phyloP scores from a whole-genome alignment of 352 stramenopile species.

The Globisporangium lucens region DNA sequence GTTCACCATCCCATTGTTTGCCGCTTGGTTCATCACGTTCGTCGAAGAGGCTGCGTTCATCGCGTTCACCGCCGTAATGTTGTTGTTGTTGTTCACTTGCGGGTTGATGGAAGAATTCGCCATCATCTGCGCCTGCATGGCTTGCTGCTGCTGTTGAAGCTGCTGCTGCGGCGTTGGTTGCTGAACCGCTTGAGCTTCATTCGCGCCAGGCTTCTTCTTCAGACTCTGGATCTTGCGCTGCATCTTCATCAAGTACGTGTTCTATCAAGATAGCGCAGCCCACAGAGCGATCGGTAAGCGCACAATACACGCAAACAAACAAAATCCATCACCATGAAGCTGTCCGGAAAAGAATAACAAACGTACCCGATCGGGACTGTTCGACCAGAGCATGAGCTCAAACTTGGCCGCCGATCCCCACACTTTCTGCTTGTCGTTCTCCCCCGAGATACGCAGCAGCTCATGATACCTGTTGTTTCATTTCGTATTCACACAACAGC shows the following conservation, averaged over 20 bases:
- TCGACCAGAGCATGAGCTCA: slow-evolving; percentile 85
- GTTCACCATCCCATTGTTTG: slow-evolving; percentile 22
- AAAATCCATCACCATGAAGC: not conserved
- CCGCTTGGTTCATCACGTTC: slow-evolving; percentile 11
- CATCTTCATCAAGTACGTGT: slow-evolving; percentile 81
- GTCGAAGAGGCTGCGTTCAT: not conserved
- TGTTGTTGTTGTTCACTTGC: slow-evolving; percentile 18
- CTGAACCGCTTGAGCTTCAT: slow-evolving; percentile 20
- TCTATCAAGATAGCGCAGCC: slow-evolving; percentile 26
- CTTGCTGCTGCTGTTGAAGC: slow-evolving; percentile 26
- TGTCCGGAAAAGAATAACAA: not conserved
- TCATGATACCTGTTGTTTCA: slow-evolving; percentile 74
- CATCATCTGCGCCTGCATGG: slow-evolving; percentile 32
- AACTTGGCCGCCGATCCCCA: slow-evolving; percentile 85
- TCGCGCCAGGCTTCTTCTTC: slow-evolving; percentile 61
- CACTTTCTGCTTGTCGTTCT: slow-evolving; percentile 83
- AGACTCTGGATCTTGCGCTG: slow-evolving; percentile 80
- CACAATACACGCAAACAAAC: not conserved
- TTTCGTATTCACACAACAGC: not conserved
- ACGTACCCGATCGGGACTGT: slow-evolving; percentile 60
- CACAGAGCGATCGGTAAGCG: not conserved
- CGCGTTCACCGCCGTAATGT: slow-evolving; percentile 18
- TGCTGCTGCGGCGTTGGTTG: slow-evolving; percentile 24
- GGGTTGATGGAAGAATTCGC: slow-evolving; percentile 22
- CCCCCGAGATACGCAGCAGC: slow-evolving; percentile 74